phyloP scores from a whole-genome alignment of 768 basidiomycete species.

The Russula compacta region DNA sequence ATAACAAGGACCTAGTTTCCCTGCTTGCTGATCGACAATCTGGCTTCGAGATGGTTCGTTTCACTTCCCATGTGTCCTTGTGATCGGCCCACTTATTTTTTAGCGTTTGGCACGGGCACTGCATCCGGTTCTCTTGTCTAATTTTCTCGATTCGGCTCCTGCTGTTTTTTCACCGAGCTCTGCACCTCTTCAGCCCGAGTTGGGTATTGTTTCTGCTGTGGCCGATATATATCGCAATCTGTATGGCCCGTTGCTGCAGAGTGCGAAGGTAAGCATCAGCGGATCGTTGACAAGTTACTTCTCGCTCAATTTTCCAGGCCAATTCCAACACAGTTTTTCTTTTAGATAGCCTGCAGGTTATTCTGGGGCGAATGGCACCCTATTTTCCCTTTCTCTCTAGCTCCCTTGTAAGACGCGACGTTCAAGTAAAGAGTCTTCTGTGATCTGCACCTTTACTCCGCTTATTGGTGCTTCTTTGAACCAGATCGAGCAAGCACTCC shows the following conservation, averaged over 20 bases:
- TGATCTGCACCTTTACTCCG: neutral
- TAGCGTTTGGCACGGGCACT: slow-evolving; percentile 66
- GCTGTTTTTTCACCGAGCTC: slow-evolving; percentile 63
- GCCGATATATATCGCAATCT: slow-evolving; percentile 49
- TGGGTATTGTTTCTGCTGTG: slow-evolving; percentile 49
- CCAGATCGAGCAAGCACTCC: slow-evolving; percentile 56
- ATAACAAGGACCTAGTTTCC: slow-evolving; percentile 6
- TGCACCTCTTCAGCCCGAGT: slow-evolving; percentile 49
- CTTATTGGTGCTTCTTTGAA: slow-evolving; percentile 3
- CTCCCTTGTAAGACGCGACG: slow-evolving; percentile 34
- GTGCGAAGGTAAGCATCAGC: slow-evolving; percentile 30
- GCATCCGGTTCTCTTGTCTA: slow-evolving; percentile 71
- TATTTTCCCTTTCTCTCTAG: slow-evolving; percentile 73
- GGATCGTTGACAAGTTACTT: neutral
- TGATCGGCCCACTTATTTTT: neutral
- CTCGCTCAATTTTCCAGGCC: neutral
- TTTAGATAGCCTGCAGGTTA: slow-evolving; percentile 41
- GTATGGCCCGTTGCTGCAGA: slow-evolving; percentile 48
- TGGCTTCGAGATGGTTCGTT: slow-evolving; percentile 1
- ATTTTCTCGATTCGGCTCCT: slow-evolving; percentile 83
- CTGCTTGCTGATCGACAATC: slow-evolving; percentile 18
- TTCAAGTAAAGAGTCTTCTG: slow-evolving; percentile 38
- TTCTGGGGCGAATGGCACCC: slow-evolving; percentile 66
- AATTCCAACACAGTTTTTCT: slow-evolving; percentile 24
- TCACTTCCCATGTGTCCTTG: neutral